Evolutionary conservation across 2,329 filamentous ascomycete species (phyloP).

Genomic region (Lanzia echinophila): DNA sequence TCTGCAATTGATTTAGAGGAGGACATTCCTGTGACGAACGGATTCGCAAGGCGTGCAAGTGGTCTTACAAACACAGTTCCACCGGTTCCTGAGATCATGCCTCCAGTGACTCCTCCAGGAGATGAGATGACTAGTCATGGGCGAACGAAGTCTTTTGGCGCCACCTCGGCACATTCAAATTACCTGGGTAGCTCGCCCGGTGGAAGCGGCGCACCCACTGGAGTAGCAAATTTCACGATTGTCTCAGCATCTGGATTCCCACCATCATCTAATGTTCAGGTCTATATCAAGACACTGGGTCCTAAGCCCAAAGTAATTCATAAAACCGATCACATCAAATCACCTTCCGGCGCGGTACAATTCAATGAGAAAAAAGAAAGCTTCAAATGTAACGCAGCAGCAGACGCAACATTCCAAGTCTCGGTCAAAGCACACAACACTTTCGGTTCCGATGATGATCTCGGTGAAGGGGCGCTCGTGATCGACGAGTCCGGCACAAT

Average conservation of each 20-base stretch:
- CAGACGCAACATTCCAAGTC: slow-evolving; percentile 81
- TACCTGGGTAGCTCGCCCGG: slow-evolving; percentile 42
- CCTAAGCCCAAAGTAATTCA: slow-evolving; percentile 72
- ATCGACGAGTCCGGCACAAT: slow-evolving; percentile 71
- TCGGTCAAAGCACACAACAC: slow-evolving; percentile 79
- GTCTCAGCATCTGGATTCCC: slow-evolving; percentile 75
- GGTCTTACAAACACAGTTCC: slow-evolving; percentile 6
- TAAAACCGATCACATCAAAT: slow-evolving; percentile 89
- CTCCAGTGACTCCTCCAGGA: slow-evolving; percentile 25
- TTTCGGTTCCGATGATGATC: slow-evolving; percentile 73
- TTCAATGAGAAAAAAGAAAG: slow-evolving; percentile 62
- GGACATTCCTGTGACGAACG: no score
- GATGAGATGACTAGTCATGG: slow-evolving; percentile 20
- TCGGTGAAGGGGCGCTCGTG: slow-evolving; percentile 85
- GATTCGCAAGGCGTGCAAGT: slow-evolving; percentile 19
- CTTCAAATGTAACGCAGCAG: slow-evolving; percentile 69
- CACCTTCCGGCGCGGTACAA: slow-evolving; percentile 54
- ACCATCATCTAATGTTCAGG: slow-evolving; percentile 68
- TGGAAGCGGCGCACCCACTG: slow-evolving; percentile 49
- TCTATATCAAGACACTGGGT: slow-evolving; percentile 60
- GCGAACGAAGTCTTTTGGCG: slow-evolving; percentile 54
- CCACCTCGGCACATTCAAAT: slow-evolving; percentile 60
- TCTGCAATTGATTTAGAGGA: slow-evolving; percentile 26
- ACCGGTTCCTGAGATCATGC: slow-evolving; percentile 9
- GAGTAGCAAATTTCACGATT: slow-evolving; percentile 74